Percentiles rank a stretch among this genome's conserved stretches.
Conservation (phyloP, 352 stramenopile genomes). For the Globisporangium emineosum region DNA sequence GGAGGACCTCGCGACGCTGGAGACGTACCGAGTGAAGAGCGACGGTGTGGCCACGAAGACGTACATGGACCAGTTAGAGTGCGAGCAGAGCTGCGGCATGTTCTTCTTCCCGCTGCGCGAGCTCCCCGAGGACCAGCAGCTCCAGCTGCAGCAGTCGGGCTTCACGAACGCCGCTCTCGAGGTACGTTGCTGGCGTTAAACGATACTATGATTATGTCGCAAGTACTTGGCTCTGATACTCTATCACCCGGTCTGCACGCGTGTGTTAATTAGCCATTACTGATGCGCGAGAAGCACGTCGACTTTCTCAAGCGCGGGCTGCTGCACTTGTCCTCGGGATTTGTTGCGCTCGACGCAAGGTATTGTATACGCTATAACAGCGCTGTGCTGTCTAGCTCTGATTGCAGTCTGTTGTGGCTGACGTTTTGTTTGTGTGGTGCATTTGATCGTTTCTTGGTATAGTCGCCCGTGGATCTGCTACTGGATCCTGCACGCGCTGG, state of each 20-base stretch:
- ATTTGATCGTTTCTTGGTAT: not conserved
- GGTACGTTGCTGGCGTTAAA: conserved; percentile 9
- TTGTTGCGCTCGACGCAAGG: conserved; percentile 91
- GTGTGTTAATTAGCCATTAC: conserved; percentile 27
- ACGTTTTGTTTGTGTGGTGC: not conserved
- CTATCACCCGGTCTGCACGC: no score
- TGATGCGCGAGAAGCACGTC: conserved; percentile 87
- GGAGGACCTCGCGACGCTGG: conserved; percentile 25
- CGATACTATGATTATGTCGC: no score
- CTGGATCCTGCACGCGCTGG: conserved; percentile 95
- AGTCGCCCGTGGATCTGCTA: conserved; percentile 98
- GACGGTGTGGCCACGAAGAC: conserved; percentile 54
- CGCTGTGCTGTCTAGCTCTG: no score
- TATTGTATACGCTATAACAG: conserved; percentile 14
- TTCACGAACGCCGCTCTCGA: conserved; percentile 73
- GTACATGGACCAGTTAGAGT: conserved; percentile 77
- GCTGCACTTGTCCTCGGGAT: conserved; percentile 65
- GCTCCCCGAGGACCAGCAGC: conserved; percentile 69
- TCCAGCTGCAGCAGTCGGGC: conserved; percentile 81
- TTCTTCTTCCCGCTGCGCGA: conserved; percentile 90
- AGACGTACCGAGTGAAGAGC: conserved; percentile 51
- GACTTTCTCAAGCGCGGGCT: conserved; percentile 76
- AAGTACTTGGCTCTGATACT: no score
- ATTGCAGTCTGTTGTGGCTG: no score
- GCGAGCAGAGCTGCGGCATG: conserved; percentile 86